Conservation (phyloP, 176 grass and related monocot genomes). For the Phragmites australis region DNA sequence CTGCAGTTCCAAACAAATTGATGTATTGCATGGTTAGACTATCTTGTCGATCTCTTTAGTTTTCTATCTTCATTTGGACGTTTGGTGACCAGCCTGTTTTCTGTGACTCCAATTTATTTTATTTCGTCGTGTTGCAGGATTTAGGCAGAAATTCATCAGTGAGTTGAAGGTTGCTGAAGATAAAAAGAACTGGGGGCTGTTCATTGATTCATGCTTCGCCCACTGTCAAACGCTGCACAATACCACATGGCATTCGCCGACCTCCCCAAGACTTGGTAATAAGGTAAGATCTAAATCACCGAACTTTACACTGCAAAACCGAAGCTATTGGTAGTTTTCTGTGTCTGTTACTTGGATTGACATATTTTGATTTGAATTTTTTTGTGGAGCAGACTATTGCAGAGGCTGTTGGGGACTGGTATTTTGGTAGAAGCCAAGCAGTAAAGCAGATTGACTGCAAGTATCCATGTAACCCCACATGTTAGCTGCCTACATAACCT, state of each 20-base stretch:
- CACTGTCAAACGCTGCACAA: conserved; percentile 59
- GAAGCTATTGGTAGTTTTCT: not conserved
- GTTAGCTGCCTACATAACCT: conserved; percentile 24
- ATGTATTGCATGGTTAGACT: conserved; percentile 49
- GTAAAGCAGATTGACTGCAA: conserved; percentile 49
- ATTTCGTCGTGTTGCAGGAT: conserved; percentile 28
- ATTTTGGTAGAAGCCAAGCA: conserved; percentile 45
- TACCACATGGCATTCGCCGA: conserved; percentile 46
- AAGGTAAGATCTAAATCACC: conserved; percentile 25
- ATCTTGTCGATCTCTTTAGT: not conserved
- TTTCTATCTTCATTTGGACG: no score
- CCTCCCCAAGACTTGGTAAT: conserved; percentile 48
- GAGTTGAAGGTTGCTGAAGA: conserved; percentile 35
- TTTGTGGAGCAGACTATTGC: conserved; percentile 49
- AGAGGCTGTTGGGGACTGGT: conserved; percentile 70
- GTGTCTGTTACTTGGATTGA: not conserved
- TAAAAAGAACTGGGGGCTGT: conserved; percentile 50
- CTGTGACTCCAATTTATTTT: not conserved
- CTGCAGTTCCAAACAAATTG: conserved; percentile 49
- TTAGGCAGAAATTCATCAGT: conserved; percentile 48
- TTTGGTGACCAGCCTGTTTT: not conserved
- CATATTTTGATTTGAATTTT: not conserved
- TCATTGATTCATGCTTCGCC: conserved; percentile 73
- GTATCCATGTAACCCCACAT: conserved; percentile 66
- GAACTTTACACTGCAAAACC: not conserved